These are phyloP conservation scores for Sarocladium brachiariae DNA, from an alignment of 2,329 filamentous ascomycete genomes.

Conservation along the genomic window DNA sequence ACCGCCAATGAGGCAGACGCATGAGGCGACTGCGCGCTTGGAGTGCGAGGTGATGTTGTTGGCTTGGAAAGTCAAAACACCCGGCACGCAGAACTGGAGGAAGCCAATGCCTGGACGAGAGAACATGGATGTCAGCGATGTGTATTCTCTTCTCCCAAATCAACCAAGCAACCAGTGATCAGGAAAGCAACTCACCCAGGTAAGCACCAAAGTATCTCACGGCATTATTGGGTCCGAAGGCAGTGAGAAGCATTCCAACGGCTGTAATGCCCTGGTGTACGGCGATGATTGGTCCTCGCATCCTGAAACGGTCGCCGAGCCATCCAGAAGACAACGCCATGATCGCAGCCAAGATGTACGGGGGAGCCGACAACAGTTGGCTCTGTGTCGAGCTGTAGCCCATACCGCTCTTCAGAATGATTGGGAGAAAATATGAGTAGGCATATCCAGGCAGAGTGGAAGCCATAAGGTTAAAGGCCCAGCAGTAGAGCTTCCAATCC, in stretches of 20 bases:
- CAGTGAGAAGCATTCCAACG: constrained; percentile 12
- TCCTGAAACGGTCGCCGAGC: constrained; percentile 23
- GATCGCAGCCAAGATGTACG: constrained; percentile 25
- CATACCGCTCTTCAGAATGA: constrained; percentile 28
- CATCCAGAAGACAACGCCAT: constrained; percentile 25
- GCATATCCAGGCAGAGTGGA: constrained; percentile 16
- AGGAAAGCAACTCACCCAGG: not conserved
- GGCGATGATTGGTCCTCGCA: constrained; percentile 23
- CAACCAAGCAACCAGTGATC: not conserved
- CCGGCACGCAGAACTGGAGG: constrained; percentile 4
- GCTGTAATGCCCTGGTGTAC: constrained; percentile 15
- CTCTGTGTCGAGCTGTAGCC: constrained; percentile 24
- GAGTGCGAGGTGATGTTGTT: constrained; percentile 27
- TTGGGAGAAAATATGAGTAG: constrained; percentile 27
- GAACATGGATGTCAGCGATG: too few relatives aligned
- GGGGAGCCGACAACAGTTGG: constrained; percentile 29
- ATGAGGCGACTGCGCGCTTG: constrained; percentile 20
- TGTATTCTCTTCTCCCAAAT: too few relatives aligned
- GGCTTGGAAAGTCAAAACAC: constrained; percentile 16
- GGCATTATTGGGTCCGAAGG: constrained; percentile 17
- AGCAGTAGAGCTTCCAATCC: constrained; percentile 29
- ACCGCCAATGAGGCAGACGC: not conserved
- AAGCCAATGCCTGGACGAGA: constrained; percentile 4
- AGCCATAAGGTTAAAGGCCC: constrained; percentile 25
- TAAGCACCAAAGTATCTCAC: constrained; percentile 21